Conservation (phyloP, 1,284 basidiomycete genomes). For the Phellopilus nigrolimitatus region DNA sequence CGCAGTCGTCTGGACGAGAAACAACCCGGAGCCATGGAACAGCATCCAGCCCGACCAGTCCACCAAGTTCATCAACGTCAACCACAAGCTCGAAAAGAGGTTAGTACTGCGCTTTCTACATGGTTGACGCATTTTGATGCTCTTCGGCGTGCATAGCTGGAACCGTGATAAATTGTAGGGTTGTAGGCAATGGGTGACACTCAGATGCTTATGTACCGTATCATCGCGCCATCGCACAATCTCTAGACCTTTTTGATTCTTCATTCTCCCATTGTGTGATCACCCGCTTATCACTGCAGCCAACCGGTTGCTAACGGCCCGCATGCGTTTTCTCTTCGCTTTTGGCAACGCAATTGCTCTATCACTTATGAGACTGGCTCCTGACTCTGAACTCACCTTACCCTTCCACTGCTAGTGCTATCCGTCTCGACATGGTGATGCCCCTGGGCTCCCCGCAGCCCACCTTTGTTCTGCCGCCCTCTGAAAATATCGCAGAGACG, state of each 20-base stretch:
- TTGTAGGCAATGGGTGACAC: conserved; percentile 21
- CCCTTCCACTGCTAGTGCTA: conserved; percentile 4
- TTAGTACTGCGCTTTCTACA: conserved; percentile 28
- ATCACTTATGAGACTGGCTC: conserved; percentile 4
- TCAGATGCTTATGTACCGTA: conserved; percentile 15
- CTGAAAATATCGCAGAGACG: conserved; percentile 42
- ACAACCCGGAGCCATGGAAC: conserved; percentile 79
- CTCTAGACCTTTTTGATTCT: background rate
- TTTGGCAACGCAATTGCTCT: background rate
- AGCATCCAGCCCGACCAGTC: conserved; percentile 65
- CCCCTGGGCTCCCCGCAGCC: conserved; percentile 39
- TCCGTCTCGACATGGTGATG: conserved; percentile 34
- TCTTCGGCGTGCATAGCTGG: conserved; percentile 46
- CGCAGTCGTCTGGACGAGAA: conserved; percentile 74
- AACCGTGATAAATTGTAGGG: conserved; percentile 60
- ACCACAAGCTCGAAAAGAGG: conserved; percentile 71
- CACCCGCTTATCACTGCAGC: background rate
- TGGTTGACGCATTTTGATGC: conserved; percentile 17
- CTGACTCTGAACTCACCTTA: conserved; percentile 10
- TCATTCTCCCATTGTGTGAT: background rate
- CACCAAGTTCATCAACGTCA: conserved; percentile 63
- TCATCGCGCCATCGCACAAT: conserved; percentile 18
- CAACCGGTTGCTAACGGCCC: conserved; percentile 3
- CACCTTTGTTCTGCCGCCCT: conserved; percentile 35
- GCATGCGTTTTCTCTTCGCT: background rate